phyloP scores from a whole-genome alignment of 768 basidiomycete genomes.

The Rhodotorula paludigena region DNA sequence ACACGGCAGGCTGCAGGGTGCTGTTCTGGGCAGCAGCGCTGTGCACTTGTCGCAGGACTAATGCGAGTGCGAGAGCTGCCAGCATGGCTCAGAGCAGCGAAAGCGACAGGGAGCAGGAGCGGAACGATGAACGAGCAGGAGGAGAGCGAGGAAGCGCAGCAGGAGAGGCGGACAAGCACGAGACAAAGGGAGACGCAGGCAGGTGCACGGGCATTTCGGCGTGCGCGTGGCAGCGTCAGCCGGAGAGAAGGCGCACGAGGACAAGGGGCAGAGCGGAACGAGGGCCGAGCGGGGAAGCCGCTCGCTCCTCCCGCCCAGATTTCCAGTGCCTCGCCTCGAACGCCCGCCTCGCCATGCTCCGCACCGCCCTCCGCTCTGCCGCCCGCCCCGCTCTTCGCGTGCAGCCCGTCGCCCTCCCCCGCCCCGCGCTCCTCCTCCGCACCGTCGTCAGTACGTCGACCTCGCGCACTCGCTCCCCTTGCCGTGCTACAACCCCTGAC shows the following conservation, averaged over 20 bases:
- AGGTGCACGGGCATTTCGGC: background rate
- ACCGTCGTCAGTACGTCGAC: conserved; percentile 36
- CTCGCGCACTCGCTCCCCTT: background rate
- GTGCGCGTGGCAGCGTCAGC: no score
- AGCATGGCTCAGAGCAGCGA: background rate
- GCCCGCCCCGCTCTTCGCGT: conserved; percentile 4
- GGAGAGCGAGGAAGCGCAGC: background rate
- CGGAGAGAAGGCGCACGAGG: background rate
- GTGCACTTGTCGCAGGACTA: background rate
- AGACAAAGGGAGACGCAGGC: background rate
- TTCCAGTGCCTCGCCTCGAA: background rate
- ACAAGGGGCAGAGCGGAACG: background rate
- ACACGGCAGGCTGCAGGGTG: conserved; percentile 17
- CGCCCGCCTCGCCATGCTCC: conserved; percentile 8
- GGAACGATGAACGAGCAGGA: background rate
- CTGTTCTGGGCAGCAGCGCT: background rate
- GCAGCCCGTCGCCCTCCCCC: background rate
- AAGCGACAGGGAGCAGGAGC: background rate
- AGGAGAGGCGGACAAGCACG: background rate
- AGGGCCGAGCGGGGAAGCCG: background rate
- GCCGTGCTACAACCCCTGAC: background rate
- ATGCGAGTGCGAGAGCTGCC: background rate
- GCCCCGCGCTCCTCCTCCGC: conserved; percentile 13
- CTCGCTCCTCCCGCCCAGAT: background rate
- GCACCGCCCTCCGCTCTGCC: conserved; percentile 20